phyloP scores from a whole-genome alignment of 2,329 filamentous ascomycete species.

The Juglanconis oblonga region DNA sequence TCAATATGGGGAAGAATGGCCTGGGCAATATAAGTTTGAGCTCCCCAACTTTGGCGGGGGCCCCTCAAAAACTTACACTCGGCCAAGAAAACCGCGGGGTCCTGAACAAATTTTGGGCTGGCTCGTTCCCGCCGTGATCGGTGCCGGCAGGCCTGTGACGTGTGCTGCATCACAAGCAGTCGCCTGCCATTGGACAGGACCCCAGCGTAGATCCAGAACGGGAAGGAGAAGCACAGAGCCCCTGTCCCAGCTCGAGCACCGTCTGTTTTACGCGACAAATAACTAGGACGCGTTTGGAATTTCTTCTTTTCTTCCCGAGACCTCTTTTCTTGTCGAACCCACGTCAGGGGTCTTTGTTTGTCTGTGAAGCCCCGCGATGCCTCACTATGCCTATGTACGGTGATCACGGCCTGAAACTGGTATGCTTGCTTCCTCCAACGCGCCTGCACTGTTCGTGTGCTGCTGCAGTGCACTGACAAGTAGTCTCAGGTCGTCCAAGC shows the following conservation, averaged over 20 bases:
- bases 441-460: background rate
- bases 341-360: background rate
- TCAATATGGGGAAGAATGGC: background rate
- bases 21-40: background rate
- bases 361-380: background rate
- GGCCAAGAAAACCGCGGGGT: conserved; percentile 10
- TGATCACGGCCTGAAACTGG: conserved; percentile 81
- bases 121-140: conserved; percentile 9
- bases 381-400: conserved; percentile 66
- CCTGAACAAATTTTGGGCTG: conserved; percentile 12
- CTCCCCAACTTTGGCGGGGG: background rate
- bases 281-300: background rate
- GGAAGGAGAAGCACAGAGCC: background rate
- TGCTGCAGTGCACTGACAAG: conserved; percentile 18
- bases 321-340: background rate
- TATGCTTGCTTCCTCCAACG: conserved; percentile 36
- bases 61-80: background rate
- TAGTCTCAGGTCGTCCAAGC: conserved; percentile 78
- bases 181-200: conserved; percentile 1
- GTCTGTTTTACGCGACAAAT: background rate
- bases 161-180: conserved; percentile 1
- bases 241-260: background rate
- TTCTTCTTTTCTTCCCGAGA: background rate
- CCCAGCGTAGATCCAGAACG: background rate
- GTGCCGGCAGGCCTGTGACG: conserved; percentile 12